These are phyloP conservation scores for Hanseniaspora valbyensis DNA, from an alignment of 805 yeast genomes.

Conservation along the genomic window DNA sequence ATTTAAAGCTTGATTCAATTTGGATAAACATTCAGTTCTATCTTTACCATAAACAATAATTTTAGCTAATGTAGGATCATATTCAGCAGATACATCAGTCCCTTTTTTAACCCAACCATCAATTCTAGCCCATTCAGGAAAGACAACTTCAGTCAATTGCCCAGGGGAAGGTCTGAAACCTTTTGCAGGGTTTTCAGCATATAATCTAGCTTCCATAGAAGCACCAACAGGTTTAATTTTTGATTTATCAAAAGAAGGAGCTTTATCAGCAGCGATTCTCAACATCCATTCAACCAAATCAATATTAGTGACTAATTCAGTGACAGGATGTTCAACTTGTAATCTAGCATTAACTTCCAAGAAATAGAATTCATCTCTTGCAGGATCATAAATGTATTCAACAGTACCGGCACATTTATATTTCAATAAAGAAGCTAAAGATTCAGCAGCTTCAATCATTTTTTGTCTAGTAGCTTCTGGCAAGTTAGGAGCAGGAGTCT, in stretches of 20 bases:
- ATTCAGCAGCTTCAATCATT: conserved; percentile 78
- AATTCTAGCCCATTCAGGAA: conserved; percentile 86
- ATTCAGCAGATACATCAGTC: conserved; percentile 77
- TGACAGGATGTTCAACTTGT: conserved; percentile 96
- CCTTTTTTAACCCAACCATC: conserved; percentile 93
- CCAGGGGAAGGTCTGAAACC: conserved; percentile 96
- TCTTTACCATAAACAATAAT: conserved; percentile 89
- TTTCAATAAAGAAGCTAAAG: conserved; percentile 67
- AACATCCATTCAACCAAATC: conserved; percentile 98
- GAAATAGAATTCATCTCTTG: conserved; percentile 81
- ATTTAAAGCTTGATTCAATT: conserved; percentile 67
- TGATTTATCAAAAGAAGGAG: conserved; percentile 60
- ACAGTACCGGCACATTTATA: conserved; percentile 97
- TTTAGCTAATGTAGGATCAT: conserved; percentile 92
- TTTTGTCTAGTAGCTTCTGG: conserved; percentile 64
- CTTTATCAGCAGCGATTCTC: conserved; percentile 73
- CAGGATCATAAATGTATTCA: conserved; percentile 83
- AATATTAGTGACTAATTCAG: conserved; percentile 88
- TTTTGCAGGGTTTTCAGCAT: conserved; percentile 94
- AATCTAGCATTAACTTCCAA: conserved; percentile 92
- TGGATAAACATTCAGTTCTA: conserved; percentile 70
- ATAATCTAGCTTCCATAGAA: conserved; percentile 90
- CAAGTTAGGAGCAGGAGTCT: conserved; percentile 93
- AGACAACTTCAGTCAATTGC: conserved; percentile 68
- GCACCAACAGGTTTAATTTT: conserved; percentile 63